Percentiles rank a stretch among this genome's conserved stretches.
Conservation (phyloP, 805 yeast species). For the Saccharomycopsis oosterbeekiorum region DNA sequence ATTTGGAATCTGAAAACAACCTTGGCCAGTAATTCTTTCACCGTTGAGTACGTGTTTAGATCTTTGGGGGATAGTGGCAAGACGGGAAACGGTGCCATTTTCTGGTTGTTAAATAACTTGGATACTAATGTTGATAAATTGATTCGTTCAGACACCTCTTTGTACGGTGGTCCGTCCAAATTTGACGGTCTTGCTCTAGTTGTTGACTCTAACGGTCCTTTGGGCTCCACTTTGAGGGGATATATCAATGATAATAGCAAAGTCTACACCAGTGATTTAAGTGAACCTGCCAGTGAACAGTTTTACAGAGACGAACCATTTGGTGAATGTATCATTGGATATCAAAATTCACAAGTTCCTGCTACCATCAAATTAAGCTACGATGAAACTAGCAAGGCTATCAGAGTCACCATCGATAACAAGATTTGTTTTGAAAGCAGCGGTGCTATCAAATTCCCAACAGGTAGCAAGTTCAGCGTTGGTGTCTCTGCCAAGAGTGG, state of each 20-base stretch:
- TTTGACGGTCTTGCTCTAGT: slow-evolving; percentile 59
- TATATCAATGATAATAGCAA: slow-evolving; percentile 51
- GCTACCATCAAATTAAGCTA: slow-evolving; percentile 57
- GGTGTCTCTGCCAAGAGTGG: slow-evolving; percentile 46
- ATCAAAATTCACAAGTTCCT: slow-evolving; percentile 64
- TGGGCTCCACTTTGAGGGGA: slow-evolving; percentile 45
- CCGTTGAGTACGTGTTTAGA: slow-evolving; percentile 55
- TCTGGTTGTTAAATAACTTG: slow-evolving; percentile 40
- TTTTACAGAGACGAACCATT: slow-evolving; percentile 29
- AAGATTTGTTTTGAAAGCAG: slow-evolving; percentile 60
- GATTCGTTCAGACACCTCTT: slow-evolving; percentile 24
- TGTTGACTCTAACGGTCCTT: slow-evolving; percentile 40
- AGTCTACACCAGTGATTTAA: slow-evolving; percentile 24
- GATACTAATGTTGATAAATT: slow-evolving; percentile 20
- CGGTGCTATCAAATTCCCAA: slow-evolving; percentile 35
- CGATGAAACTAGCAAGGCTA: slow-evolving; percentile 29
- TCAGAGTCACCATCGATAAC: slow-evolving; percentile 66
- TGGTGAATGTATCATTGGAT: slow-evolving; percentile 49
- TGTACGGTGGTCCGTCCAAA: slow-evolving; percentile 45
- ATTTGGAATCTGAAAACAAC: slow-evolving; percentile 33
- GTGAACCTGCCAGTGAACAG: slow-evolving; percentile 20
- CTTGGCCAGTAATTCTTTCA: slow-evolving; percentile 33
- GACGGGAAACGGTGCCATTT: slow-evolving; percentile 47
- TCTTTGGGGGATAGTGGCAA: slow-evolving; percentile 43
- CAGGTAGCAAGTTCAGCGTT: slow-evolving; percentile 31